These are phyloP conservation scores for Pugionium dolabratum DNA, from an alignment of 345 rosid species.

Conservation along the genomic window DNA sequence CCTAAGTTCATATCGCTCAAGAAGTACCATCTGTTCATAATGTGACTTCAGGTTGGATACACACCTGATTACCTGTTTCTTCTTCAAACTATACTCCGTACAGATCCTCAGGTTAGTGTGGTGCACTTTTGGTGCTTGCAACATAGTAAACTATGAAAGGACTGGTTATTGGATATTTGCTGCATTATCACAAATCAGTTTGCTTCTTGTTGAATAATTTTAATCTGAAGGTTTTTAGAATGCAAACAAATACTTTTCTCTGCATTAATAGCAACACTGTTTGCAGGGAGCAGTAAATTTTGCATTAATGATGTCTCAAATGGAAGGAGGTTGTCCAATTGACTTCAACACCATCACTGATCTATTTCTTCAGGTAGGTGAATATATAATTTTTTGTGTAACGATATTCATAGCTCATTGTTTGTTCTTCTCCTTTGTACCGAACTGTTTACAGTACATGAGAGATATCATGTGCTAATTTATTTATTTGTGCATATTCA, in stretches of 20 bases:
- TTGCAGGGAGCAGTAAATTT: constrained; percentile 96
- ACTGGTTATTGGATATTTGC: constrained; percentile 8
- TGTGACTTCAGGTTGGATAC: constrained; percentile 77
- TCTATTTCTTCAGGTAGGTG: constrained; percentile 93
- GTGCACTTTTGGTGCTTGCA: constrained; percentile 6
- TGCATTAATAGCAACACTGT: neutral
- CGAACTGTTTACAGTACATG: neutral
- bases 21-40: constrained; percentile 22
- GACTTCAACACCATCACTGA: constrained; percentile 97
- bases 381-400: neutral
- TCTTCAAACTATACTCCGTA: constrained; percentile 94
- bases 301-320: constrained; percentile 99
- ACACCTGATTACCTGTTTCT: constrained; percentile 97
- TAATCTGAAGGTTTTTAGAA: constrained; percentile 18
- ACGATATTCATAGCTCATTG: constrained; percentile 3
- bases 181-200: constrained; percentile 9
- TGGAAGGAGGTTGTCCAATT: constrained; percentile 99
- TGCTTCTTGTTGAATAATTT: constrained; percentile 6
- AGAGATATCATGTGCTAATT: constrained; percentile 12
- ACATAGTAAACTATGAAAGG: neutral
- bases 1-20: constrained; percentile 23
- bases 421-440: neutral
- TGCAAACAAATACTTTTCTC: neutral
- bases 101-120: constrained; percentile 89
- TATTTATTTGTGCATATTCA: constrained; percentile 29